These are phyloP conservation scores for Trichoderma gamsii DNA, from an alignment of 495 filamentous ascomycete genomes.

Conservation along the genomic window DNA sequence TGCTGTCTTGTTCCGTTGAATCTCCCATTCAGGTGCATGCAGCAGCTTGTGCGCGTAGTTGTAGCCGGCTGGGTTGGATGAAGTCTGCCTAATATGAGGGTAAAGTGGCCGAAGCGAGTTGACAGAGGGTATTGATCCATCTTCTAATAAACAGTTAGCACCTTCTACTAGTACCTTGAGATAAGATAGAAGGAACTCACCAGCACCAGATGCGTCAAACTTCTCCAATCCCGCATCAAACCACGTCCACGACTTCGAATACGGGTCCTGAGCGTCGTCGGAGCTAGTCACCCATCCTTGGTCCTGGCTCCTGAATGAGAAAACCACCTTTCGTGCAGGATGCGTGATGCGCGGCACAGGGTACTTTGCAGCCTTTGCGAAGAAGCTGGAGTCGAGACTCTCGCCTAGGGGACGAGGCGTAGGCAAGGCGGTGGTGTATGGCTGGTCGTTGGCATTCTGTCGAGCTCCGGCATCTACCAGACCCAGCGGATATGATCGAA, in stretches of 20 bases:
- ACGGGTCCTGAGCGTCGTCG: slow-evolving; percentile 37
- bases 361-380: slow-evolving; percentile 28
- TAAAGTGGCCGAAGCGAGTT: slow-evolving; percentile 26
- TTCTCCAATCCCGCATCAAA: slow-evolving; percentile 58
- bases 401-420: slow-evolving; percentile 22
- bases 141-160: background rate
- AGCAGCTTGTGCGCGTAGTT: slow-evolving; percentile 36
- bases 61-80: background rate
- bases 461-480: slow-evolving; percentile 23
- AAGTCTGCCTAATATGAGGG: slow-evolving; percentile 18
- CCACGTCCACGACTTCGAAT: slow-evolving; percentile 59
- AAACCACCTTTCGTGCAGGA: slow-evolving; percentile 55
- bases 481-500: slow-evolving; percentile 39
- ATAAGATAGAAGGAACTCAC: no score
- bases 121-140: slow-evolving; percentile 1
- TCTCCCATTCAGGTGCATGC: slow-evolving; percentile 32
- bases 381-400: slow-evolving; percentile 28
- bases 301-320: slow-evolving; percentile 57
- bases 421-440: slow-evolving; percentile 18
- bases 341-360: slow-evolving; percentile 29
- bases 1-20: slow-evolving; percentile 51
- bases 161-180: no score
- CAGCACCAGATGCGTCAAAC: slow-evolving; percentile 26
- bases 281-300: slow-evolving; percentile 53
- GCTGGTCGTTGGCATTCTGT: slow-evolving; percentile 10